These are phyloP conservation scores for Ilyonectria sp. DNA, from an alignment of 2,329 filamentous ascomycete species.

Conservation along the genomic window DNA sequence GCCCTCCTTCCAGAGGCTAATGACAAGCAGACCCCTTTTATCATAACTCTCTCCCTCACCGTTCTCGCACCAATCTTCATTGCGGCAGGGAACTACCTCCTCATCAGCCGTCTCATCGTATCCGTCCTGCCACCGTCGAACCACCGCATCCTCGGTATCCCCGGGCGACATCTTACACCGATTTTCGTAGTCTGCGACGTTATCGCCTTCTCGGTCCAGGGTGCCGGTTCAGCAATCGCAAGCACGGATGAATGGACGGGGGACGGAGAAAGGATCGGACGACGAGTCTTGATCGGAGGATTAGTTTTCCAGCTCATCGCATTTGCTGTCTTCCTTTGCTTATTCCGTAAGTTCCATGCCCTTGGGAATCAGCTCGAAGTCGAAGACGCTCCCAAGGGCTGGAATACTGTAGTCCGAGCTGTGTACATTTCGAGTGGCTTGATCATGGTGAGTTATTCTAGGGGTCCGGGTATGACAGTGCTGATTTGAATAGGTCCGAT, in stretches of 20 bases:
- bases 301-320: constrained; percentile 58
- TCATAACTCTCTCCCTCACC: constrained; percentile 58
- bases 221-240: constrained; percentile 60
- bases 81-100: constrained; percentile 66
- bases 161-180: constrained; percentile 57
- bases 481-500: constrained; percentile 57
- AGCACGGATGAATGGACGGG: constrained; percentile 61
- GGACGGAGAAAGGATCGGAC: constrained; percentile 53
- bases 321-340: constrained; percentile 57
- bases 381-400: constrained; percentile 51
- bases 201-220: constrained; percentile 61
- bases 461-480: not conserved
- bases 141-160: constrained; percentile 56
- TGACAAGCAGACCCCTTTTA: constrained; percentile 53
- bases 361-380: constrained; percentile 44
- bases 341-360: constrained; percentile 57
- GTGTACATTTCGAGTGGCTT: constrained; percentile 61
- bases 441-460: constrained; percentile 58
- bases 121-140: constrained; percentile 52
- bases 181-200: constrained; percentile 64
- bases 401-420: constrained; percentile 57
- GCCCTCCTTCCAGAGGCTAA: constrained; percentile 2
- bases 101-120: constrained; percentile 63
- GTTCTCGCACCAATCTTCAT: constrained; percentile 65
- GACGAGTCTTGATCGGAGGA: constrained; percentile 59